Conservation (phyloP, 1,284 basidiomycete species). For the Fomitiporia mediterranea region DNA sequence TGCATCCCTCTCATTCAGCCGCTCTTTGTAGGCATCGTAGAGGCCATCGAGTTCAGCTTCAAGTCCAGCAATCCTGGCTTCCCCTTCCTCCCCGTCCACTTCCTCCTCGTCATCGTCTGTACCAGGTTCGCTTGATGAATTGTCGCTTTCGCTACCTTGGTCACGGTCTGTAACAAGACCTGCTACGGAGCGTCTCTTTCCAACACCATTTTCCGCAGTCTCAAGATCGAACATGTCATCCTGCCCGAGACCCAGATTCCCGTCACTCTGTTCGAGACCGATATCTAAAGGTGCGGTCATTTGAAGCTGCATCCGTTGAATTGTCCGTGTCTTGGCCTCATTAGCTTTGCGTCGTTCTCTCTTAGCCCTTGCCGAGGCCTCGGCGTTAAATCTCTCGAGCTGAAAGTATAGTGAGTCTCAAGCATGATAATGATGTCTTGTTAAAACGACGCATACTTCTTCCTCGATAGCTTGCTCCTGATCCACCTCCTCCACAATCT, state of each 20-base stretch:
- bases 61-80: conserved; percentile 59
- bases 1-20: conserved; percentile 80
- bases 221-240: conserved; percentile 86
- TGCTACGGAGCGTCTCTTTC: conserved; percentile 40
- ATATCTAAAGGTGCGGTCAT: conserved; percentile 98
- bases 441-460: conserved; percentile 52
- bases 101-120: conserved; percentile 42
- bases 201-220: conserved; percentile 50
- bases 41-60: conserved; percentile 86
- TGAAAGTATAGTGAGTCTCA: conserved; percentile 30
- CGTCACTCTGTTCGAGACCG: conserved; percentile 83
- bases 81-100: conserved; percentile 71
- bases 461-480: conserved; percentile 86
- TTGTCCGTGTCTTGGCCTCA: conserved; percentile 83
- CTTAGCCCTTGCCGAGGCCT: conserved; percentile 69
- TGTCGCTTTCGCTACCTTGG: conserved; percentile 36
- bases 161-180: conserved; percentile 48
- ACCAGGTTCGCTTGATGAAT: conserved; percentile 33
- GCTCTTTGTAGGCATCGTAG: conserved; percentile 85
- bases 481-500: conserved; percentile 72
- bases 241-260: conserved; percentile 62
- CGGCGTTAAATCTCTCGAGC: conserved; percentile 82
- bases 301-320: conserved; percentile 94
- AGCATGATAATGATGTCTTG: conserved; percentile 4
- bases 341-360: conserved; percentile 86